These are phyloP conservation scores for Dendrobium catenatum DNA, from an alignment of 106 monocot species.

Conservation along the genomic window DNA sequence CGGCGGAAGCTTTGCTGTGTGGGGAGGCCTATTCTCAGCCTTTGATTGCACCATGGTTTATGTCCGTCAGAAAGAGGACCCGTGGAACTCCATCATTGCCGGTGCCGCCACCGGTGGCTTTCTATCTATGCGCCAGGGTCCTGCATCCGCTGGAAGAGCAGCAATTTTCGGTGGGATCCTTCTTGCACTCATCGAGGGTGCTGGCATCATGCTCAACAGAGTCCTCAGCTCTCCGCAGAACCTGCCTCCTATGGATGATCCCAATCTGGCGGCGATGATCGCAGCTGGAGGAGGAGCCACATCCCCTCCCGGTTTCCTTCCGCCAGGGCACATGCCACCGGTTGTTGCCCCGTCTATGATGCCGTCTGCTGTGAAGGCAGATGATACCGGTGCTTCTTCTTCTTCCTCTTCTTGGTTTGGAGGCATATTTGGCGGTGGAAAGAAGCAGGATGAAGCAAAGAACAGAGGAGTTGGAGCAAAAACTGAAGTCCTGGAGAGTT, in stretches of 20 bases:
- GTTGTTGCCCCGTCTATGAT: background rate
- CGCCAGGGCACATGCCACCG: background rate
- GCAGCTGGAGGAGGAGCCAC: constrained; percentile 4
- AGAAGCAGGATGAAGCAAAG: constrained; percentile 12
- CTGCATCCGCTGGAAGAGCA: constrained; percentile 33
- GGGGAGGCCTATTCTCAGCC: constrained; percentile 87
- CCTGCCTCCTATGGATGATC: constrained; percentile 19
- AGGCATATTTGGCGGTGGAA: constrained; percentile 20
- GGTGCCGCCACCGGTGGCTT: constrained; percentile 88
- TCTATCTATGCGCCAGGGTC: constrained; percentile 66
- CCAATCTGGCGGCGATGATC: constrained; percentile 11
- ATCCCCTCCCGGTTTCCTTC: background rate
- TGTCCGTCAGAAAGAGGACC: constrained; percentile 89
- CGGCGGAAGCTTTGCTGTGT: constrained; percentile 93
- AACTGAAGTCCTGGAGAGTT: constrained; percentile 20
- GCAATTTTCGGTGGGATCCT: constrained; percentile 23
- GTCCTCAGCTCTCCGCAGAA: constrained; percentile 15
- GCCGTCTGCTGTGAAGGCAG: background rate
- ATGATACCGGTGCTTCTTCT: background rate
- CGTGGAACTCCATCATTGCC: constrained; percentile 84
- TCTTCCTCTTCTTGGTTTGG: constrained; percentile 17
- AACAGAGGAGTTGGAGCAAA: constrained; percentile 2
- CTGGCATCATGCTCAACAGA: constrained; percentile 28
- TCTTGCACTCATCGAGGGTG: constrained; percentile 22
- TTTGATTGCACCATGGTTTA: constrained; percentile 92